phyloP scores from a whole-genome alignment of 2,329 filamentous ascomycete genomes.

The Grosmannia clavigera region DNA sequence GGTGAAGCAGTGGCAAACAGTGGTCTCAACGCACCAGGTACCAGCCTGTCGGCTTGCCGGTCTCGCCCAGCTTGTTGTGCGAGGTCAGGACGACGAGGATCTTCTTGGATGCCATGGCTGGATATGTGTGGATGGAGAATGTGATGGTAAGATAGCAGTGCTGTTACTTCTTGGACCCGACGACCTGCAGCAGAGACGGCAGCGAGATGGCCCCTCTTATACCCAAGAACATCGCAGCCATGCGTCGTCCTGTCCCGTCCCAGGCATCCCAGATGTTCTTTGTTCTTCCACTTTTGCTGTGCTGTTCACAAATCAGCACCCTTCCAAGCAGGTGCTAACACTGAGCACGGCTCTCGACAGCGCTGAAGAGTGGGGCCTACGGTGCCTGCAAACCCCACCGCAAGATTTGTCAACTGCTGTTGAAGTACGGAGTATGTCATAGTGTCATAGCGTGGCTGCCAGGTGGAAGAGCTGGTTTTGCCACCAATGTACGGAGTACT shows the following conservation, averaged over 20 bases:
- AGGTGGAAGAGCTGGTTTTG: neutral
- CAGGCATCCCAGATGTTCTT: neutral
- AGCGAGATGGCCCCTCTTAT: too few species aligned
- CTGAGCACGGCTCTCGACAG: neutral
- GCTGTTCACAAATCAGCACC: neutral
- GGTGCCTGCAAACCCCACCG: too few species aligned
- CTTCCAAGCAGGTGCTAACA: neutral
- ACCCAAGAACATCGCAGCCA: too few species aligned
- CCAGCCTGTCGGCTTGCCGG: slow-evolving; percentile 53
- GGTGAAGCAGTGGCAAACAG: too few species aligned
- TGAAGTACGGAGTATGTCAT: too few species aligned
- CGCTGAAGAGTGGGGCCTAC: too few species aligned
- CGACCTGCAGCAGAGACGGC: too few species aligned
- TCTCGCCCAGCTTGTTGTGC: slow-evolving; percentile 34
- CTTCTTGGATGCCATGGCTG: slow-evolving; percentile 34
- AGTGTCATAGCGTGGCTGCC: neutral
- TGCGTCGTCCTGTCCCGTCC: neutral
- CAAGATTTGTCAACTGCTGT: too few species aligned
- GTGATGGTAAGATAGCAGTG: too few species aligned
- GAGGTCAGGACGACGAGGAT: slow-evolving; percentile 63
- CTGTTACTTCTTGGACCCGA: too few species aligned
- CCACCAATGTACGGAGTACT: neutral
- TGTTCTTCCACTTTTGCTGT: neutral
- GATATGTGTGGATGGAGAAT: too few species aligned
- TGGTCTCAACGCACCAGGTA: slow-evolving; percentile 38